These are phyloP conservation scores for Amanita polypyramis DNA, from an alignment of 768 basidiomycete species.

Conservation along the genomic window DNA sequence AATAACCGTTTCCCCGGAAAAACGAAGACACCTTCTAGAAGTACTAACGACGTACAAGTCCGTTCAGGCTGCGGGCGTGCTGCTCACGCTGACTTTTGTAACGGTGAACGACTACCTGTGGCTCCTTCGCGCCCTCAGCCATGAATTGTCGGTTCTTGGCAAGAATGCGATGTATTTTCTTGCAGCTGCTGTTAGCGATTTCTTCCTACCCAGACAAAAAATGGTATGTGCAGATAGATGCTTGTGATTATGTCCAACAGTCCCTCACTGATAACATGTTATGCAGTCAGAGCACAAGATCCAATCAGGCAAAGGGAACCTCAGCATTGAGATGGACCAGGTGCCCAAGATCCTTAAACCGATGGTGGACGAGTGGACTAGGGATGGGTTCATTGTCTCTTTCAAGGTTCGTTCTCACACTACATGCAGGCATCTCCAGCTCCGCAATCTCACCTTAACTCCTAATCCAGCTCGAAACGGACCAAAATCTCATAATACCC, in stretches of 20 bases:
- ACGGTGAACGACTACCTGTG: conserved; percentile 96
- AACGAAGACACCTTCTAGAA: conserved; percentile 54
- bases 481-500: conserved; percentile 70
- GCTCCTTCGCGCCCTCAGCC: conserved; percentile 73
- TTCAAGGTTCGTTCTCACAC: conserved; percentile 77
- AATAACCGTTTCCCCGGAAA: conserved; percentile 58
- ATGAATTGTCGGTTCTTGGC: conserved; percentile 63
- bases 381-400: conserved; percentile 84
- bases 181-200: conserved; percentile 96
- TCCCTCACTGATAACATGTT: too few species aligned
- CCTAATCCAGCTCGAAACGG: conserved; percentile 77
- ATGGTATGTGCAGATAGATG: conserved; percentile 43
- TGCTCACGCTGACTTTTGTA: conserved; percentile 84
- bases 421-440: background rate
- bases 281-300: conserved; percentile 93
- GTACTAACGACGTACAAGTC: conserved; percentile 74
- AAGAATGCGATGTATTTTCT: conserved; percentile 87
- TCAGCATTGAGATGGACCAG: conserved; percentile 97
- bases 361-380: conserved; percentile 90
- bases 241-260: too few species aligned
- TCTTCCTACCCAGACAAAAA: conserved; percentile 86
- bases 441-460: background rate
- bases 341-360: conserved; percentile 94
- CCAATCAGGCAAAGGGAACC: conserved; percentile 89
- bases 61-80: conserved; percentile 60